Conservation (phyloP, 2,329 filamentous ascomycete genomes). For the Nannizzia gypsea region DNA sequence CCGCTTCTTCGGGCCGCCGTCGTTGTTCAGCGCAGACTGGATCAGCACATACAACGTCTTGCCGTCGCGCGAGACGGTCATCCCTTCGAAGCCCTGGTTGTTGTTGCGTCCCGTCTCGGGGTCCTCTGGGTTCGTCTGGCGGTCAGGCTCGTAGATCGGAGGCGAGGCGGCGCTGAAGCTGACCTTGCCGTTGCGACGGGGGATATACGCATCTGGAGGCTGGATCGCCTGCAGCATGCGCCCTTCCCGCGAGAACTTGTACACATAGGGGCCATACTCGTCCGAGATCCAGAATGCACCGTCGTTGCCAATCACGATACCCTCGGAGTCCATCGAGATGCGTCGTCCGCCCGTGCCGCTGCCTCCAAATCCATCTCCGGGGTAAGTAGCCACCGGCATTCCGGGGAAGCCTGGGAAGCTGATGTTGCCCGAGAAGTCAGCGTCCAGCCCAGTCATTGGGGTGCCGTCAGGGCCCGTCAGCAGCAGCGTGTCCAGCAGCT, state of each 20-base stretch:
- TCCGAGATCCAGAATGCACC: conserved; percentile 58
- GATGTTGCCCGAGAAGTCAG: conserved; percentile 42
- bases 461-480: conserved; percentile 52
- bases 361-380: conserved; percentile 56
- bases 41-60: conserved; percentile 53
- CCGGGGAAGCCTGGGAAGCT: conserved; percentile 48
- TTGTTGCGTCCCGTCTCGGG: conserved; percentile 54
- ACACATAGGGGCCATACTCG: conserved; percentile 60
- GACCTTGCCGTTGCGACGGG: conserved; percentile 48
- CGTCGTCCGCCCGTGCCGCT: conserved; percentile 47
- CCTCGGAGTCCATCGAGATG: conserved; percentile 54
- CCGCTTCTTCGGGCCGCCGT: conserved; percentile 46
- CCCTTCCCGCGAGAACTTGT: conserved; percentile 49
- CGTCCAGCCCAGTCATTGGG: conserved; percentile 53
- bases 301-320: conserved; percentile 48
- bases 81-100: conserved; percentile 64
- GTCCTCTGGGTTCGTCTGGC: conserved; percentile 42
- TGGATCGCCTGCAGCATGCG: conserved; percentile 52
- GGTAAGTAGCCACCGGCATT: conserved; percentile 52
- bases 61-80: conserved; percentile 52
- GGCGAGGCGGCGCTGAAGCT: conserved; percentile 55
- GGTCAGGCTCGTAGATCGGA: conserved; percentile 45
- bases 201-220: conserved; percentile 53
- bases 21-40: conserved; percentile 53
- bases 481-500: conserved; percentile 53